These are phyloP conservation scores for Sugiyamaella pinicola DNA, from an alignment of 1,139 yeast species.

Conservation along the genomic window DNA sequence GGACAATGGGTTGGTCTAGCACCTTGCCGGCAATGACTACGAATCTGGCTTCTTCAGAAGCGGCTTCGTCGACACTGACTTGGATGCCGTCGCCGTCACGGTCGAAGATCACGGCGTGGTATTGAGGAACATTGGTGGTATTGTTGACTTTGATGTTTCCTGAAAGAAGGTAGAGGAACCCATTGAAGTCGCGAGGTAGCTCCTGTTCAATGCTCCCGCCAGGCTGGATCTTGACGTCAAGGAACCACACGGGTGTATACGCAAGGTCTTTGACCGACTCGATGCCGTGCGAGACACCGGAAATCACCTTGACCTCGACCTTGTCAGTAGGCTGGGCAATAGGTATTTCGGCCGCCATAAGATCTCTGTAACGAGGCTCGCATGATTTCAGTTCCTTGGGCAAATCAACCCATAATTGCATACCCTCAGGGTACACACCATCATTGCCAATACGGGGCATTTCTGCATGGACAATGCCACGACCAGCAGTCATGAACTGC, in stretches of 20 bases:
- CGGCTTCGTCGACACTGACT: conserved; percentile 33
- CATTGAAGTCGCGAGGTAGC: conserved; percentile 65
- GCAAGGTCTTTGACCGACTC: conserved; percentile 77
- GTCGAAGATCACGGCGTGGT: conserved; percentile 52
- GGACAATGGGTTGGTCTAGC: conserved; percentile 75
- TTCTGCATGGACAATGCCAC: conserved; percentile 83
- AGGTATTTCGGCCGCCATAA: conserved; percentile 72
- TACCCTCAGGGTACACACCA: conserved; percentile 54
- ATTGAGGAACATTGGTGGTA: conserved; percentile 46
- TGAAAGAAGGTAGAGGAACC: conserved; percentile 67
- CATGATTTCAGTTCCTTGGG: conserved; percentile 69
- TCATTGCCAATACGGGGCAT: conserved; percentile 72
- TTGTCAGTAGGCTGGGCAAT: conserved; percentile 66
- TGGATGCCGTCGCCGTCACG: conserved; percentile 35
- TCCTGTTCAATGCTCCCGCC: conserved; percentile 69
- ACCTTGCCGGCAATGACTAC: conserved; percentile 77
- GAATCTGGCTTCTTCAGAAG: conserved; percentile 51
- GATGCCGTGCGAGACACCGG: conserved; percentile 76
- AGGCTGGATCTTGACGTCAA: conserved; percentile 64
- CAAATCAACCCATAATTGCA: conserved; percentile 91
- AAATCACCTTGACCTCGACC: conserved; percentile 69
- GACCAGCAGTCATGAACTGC: conserved; percentile 95
- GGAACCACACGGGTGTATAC: conserved; percentile 79
- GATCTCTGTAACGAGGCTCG: conserved; percentile 80
- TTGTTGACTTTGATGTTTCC: conserved; percentile 62